Evolutionary conservation across 495 filamentous ascomycete species (phyloP).

Genomic region (Clohesyomyces aquaticus): DNA sequence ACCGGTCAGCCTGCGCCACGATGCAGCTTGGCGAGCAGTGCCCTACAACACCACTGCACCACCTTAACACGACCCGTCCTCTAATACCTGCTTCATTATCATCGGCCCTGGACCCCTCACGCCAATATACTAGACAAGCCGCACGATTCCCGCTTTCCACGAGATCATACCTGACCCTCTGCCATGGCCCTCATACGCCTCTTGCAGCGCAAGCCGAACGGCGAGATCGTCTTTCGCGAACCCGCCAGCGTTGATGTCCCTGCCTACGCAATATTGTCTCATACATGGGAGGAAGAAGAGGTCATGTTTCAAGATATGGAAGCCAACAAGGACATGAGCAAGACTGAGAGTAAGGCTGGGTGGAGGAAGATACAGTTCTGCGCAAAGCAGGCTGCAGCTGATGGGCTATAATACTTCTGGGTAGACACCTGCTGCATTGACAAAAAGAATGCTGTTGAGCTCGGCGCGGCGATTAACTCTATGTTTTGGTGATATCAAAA

Average conservation of each 20-base stretch:
- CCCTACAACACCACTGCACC: constrained; percentile 3
- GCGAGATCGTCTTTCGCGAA: constrained; percentile 28
- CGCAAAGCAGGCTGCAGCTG: constrained; percentile 7
- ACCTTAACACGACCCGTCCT: constrained; percentile 9
- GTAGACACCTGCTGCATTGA: constrained; percentile 23
- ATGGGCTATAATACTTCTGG: constrained; percentile 3
- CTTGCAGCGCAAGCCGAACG: constrained; percentile 26
- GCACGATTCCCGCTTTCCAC: constrained; percentile 16
- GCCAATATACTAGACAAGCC: constrained; percentile 16
- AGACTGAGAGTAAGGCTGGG: constrained; percentile 20
- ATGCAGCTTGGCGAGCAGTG: constrained; percentile 31
- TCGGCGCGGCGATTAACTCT: constrained; percentile 11
- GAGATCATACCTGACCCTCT: constrained; percentile 15
- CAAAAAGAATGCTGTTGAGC: constrained; percentile 20
- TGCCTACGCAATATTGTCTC: constrained; percentile 32
- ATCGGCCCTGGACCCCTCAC: constrained; percentile 16
- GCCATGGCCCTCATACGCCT: constrained; percentile 31
- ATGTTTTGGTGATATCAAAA: constrained; percentile 21
- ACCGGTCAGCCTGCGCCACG: constrained; percentile 28
- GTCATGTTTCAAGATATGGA: constrained; percentile 22
- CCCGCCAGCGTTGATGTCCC: constrained; percentile 18
- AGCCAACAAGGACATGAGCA: constrained; percentile 10
- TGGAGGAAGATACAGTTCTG: constrained; percentile 30
- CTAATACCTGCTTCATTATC: constrained; percentile 19
- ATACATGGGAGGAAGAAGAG: constrained; percentile 24